These are phyloP conservation scores for Aspergillus pseudonomiae DNA, from an alignment of 2,329 filamentous ascomycete species.

Conservation along the genomic window DNA sequence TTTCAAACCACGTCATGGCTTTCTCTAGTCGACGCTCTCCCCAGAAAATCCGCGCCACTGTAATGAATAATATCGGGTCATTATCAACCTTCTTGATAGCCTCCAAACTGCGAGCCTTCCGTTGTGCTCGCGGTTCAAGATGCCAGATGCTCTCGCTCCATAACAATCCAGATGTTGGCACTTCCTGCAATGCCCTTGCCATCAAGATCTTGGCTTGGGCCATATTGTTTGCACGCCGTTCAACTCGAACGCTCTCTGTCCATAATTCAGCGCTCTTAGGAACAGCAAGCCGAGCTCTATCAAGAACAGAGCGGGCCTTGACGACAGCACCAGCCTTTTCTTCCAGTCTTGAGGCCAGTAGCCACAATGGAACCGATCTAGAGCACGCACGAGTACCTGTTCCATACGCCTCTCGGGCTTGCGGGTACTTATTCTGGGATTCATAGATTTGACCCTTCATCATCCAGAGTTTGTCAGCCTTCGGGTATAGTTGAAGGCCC, in stretches of 20 bases:
- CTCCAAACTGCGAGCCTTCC: conserved; percentile 87
- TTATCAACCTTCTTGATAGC: conserved; percentile 97
- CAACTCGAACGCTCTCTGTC: conserved; percentile 91
- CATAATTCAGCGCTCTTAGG: conserved; percentile 84
- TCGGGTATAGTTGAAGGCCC: conserved; percentile 82
- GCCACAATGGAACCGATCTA: conserved; percentile 82
- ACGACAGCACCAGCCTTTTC: conserved; percentile 81
- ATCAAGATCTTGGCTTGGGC: conserved; percentile 87
- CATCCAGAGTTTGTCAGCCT: conserved; percentile 91
- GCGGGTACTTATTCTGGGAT: conserved; percentile 72
- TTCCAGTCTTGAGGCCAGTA: conserved; percentile 85
- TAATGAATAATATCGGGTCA: conserved; percentile 84
- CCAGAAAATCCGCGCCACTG: conserved; percentile 96
- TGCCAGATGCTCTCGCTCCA: conserved; percentile 97
- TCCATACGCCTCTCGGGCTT: conserved; percentile 86
- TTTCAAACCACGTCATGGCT: conserved; percentile 96
- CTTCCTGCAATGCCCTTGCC: conserved; percentile 89
- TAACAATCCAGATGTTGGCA: conserved; percentile 81
- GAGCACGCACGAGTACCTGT: conserved; percentile 86
- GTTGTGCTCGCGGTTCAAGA: conserved; percentile 86
- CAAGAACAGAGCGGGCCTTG: conserved; percentile 91
- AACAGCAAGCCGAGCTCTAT: conserved; percentile 83
- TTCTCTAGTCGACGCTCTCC: conserved; percentile 88
- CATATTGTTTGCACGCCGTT: conserved; percentile 81
- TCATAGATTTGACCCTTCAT: conserved; percentile 99